These are phyloP conservation scores for Spergularia marina DNA, from an alignment of 148 eudicot species.

Conservation along the genomic window DNA sequence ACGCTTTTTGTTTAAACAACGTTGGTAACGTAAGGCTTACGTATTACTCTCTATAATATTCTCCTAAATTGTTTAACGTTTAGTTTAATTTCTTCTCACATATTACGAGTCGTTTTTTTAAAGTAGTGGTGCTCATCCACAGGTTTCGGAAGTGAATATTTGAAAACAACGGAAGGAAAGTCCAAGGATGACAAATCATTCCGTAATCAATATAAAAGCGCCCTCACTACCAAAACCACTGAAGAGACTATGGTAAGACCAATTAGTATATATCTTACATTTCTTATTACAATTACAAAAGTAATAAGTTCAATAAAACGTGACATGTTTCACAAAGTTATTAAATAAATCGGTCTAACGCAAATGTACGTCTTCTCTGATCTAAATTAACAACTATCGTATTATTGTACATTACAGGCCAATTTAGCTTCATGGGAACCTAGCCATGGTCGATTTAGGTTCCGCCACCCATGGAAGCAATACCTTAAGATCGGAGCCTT, in stretches of 20 bases:
- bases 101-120: too few species aligned
- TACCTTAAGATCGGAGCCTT: slow-evolving; percentile 26
- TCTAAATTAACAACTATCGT: too few species aligned
- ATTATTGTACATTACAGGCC: neutral
- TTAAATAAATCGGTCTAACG: too few species aligned
- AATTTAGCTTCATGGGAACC: slow-evolving; percentile 27
- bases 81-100: too few species aligned
- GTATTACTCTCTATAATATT: too few species aligned
- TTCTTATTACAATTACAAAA: too few species aligned
- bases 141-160: slow-evolving; percentile 20
- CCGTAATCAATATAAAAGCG: slow-evolving; percentile 24
- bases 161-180: slow-evolving; percentile 16
- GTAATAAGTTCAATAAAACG: too few species aligned
- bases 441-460: slow-evolving; percentile 19
- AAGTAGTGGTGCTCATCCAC: neutral
- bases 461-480: slow-evolving; percentile 28
- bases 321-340: too few species aligned
- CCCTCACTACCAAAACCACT: slow-evolving; percentile 22
- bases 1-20: too few species aligned
- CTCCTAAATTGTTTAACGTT: too few species aligned
- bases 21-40: too few species aligned
- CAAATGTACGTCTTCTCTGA: too few species aligned
- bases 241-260: slow-evolving; percentile 27
- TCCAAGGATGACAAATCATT: slow-evolving; percentile 9
- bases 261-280: neutral